phyloP scores from a whole-genome alignment of 2,329 filamentous ascomycete species.

The Paracorniculantispora psalliotae region DNA sequence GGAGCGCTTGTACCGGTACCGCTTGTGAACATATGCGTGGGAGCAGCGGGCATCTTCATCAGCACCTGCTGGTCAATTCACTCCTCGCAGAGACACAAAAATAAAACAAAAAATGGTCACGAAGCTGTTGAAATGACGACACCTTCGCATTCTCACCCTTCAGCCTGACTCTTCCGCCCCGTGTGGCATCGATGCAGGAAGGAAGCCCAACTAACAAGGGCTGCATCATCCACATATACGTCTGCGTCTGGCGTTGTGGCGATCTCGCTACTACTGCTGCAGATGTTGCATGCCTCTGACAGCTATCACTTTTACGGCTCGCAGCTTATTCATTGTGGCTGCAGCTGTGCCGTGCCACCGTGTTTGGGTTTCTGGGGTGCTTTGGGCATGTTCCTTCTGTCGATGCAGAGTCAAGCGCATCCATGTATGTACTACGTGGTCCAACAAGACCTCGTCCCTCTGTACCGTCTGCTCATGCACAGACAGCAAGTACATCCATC shows the following conservation, averaged over 20 bases:
- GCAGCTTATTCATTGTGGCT: slow-evolving; percentile 3
- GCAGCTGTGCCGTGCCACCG: slow-evolving; percentile 7
- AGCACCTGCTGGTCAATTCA: no score
- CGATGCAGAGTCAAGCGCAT: not conserved
- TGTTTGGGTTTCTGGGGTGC: slow-evolving; percentile 3
- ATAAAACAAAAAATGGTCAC: not conserved
- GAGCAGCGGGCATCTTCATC: not conserved
- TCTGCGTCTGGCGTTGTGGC: slow-evolving; percentile 1
- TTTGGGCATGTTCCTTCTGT: not conserved
- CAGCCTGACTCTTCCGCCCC: slow-evolving; percentile 1
- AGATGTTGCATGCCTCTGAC: not conserved
- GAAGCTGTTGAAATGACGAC: not conserved
- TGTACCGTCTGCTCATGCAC: not conserved
- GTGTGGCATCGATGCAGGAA: slow-evolving; percentile 11
- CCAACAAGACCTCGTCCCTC: not conserved
- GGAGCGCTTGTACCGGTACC: not conserved
- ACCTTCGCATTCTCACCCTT: not conserved
- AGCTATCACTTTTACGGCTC: slow-evolving; percentile 4
- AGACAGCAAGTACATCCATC: not conserved
- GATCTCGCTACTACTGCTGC: slow-evolving; percentile 6
- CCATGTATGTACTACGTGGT: not conserved
- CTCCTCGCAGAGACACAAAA: not conserved
- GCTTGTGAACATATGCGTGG: no score
- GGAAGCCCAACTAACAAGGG: slow-evolving; percentile 6
- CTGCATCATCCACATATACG: slow-evolving; percentile 2